Evolutionary conservation across 768 basidiomycete genomes (phyloP).

Genomic region (Auriscalpium microsporum): DNA sequence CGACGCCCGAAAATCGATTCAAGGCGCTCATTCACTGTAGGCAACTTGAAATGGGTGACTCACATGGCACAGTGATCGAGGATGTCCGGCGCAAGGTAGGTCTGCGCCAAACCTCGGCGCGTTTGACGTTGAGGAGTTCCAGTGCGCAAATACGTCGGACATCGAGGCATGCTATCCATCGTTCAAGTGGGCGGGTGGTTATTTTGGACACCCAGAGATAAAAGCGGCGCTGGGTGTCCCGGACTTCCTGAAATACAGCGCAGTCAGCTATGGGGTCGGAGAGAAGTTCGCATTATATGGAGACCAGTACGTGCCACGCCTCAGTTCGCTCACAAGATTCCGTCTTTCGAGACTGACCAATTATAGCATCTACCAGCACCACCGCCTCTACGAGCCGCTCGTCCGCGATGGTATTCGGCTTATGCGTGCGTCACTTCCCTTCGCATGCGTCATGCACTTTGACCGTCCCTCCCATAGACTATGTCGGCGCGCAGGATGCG

Average conservation of each 20-base stretch:
- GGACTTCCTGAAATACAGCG: neutral
- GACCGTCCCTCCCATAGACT: conserved; percentile 16
- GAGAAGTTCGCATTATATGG: neutral
- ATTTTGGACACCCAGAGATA: neutral
- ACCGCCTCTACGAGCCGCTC: neutral
- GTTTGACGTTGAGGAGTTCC: no score
- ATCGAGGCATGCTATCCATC: neutral
- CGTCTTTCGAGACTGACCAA: no score
- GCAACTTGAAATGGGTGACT: conserved; percentile 2
- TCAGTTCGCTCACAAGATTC: no score
- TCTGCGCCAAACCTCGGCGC: neutral
- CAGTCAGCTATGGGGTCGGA: neutral
- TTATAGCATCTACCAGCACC: neutral
- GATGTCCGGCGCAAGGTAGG: neutral
- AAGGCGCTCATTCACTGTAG: neutral
- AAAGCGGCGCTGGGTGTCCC: neutral
- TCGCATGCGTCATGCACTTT: conserved; percentile 3
- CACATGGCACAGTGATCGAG: conserved; percentile 5
- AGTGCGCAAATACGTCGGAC: neutral
- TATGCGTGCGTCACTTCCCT: conserved; percentile 19
- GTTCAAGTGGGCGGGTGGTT: neutral
- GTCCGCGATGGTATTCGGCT: conserved; percentile 22
- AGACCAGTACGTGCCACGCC: no score
- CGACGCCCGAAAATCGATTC: neutral
- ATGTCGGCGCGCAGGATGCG: neutral